Base-by-base conservation (phyloP, 331 rosid species). In the Phaseolus coccineus region DNA sequence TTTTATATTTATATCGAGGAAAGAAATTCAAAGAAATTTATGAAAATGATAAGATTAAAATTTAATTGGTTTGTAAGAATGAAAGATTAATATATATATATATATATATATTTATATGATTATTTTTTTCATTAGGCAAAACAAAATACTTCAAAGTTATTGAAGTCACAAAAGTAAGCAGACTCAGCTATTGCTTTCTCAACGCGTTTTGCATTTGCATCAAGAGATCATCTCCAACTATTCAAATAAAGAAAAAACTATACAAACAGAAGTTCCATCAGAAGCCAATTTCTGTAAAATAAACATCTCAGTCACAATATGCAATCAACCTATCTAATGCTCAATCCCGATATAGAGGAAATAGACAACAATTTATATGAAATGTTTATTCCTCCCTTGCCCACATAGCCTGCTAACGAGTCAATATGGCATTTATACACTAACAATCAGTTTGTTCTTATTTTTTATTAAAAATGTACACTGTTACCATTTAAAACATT, bases 191-290 rank as follows among this genome's bases (percentile, higher is more conserved):
- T 89, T 73, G 97, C 99, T 84, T 82, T 88, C 84, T 95, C 90
- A 48, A 92, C 85, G 75, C 98, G 94, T 78, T 87, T 90, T 83
- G 87, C 77, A 89, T 91, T 95, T 56, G 99, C 87, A 91, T 90
- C 74, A 95, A 83, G 71, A 93, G 86, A 88, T 88, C 97, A 85
- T 97, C 99, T 95, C 90, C 84, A 51, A 75, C 35, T 80, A 84
- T 77, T 77, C 35, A 66, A 71, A 68, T 6, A 64, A 56, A 57
- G 59, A 70, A 71, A 37, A 46, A 87, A 72, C 28, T 42, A 52
- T 27, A 61, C 14, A 47, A 75, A 63, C 35, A 74, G 51, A 62
- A 71, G 59, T 52, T 72, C 73, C 74, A 62, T 47, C 47, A 73
- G 77, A 62, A 75, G 74, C 78, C 35, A 77, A 47, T 22, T 19